Percentiles rank a stretch among this genome's conserved stretches.
These are phyloP conservation scores for Trametes coccinea DNA, from an alignment of 768 basidiomycete species.

Conservation along the genomic window DNA sequence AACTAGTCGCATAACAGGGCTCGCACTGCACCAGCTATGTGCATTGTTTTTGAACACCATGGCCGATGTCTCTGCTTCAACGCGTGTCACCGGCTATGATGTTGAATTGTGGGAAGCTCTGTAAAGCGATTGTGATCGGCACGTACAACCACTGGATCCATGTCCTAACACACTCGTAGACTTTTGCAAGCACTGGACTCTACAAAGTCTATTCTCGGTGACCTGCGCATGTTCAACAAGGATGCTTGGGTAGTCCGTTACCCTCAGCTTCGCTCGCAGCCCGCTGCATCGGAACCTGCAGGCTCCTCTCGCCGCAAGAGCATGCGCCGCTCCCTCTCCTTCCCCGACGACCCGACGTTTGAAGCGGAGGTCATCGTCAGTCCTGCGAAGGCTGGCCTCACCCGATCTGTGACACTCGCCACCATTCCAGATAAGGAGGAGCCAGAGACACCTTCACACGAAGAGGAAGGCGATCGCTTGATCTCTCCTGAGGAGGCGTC, in stretches of 20 bases:
- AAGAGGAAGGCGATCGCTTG: slow-evolving; percentile 34
- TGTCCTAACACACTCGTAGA: slow-evolving; percentile 38
- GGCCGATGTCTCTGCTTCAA: background rate
- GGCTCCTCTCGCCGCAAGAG: slow-evolving; percentile 40
- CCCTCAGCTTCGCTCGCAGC: slow-evolving; percentile 65
- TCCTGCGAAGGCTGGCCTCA: slow-evolving; percentile 47
- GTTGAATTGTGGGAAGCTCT: background rate
- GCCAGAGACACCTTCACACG: slow-evolving; percentile 32
- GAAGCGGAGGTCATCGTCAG: slow-evolving; percentile 67
- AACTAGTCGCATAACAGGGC: no score
- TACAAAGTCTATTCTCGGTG: slow-evolving; percentile 65
- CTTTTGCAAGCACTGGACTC: slow-evolving; percentile 77
- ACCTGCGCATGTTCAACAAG: slow-evolving; percentile 80
- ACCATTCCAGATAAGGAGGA: slow-evolving; percentile 51
- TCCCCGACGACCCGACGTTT: slow-evolving; percentile 77
- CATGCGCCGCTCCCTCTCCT: slow-evolving; percentile 72
- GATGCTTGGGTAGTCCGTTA: slow-evolving; percentile 88
- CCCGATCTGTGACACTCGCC: slow-evolving; percentile 61
- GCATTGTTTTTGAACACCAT: no score
- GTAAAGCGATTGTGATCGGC: background rate
- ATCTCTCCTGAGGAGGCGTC: slow-evolving; percentile 44
- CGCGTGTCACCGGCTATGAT: background rate
- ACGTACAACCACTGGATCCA: background rate
- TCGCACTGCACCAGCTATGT: no score
- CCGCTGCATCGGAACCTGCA: slow-evolving; percentile 30